Evolutionary conservation across 768 basidiomycete genomes (phyloP), one percentile per base, ranked within the genome.

Genomic region (Cystobasidium tubakii): DNA sequence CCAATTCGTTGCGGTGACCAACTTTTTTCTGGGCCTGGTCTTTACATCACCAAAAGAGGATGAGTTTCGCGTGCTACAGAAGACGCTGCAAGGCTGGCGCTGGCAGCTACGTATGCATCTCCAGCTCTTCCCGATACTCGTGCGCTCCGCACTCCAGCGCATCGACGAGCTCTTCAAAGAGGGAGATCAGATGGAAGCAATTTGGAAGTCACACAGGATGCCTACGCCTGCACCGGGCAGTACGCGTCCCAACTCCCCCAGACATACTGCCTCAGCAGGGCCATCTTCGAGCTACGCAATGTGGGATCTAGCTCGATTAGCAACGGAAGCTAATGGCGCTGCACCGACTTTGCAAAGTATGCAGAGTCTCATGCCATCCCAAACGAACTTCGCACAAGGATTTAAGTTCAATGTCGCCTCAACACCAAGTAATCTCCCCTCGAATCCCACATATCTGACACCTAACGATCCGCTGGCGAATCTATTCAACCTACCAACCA

Each of bases 91-190:
- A 36, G 27, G 31, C 27, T 71, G 53, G 46, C 46, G 53, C 4
- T 71, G 53, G 50, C 31, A 34, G 31, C 69, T 71, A 25, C 69
- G 63, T 27, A 65, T 65, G 63, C 21, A 65, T 17, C 39, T 65
- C 13, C 63, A 65, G 25, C 34, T 65, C 23, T 65, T 65, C 25
- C 43, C 63, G 2, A 23, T 13, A 12, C 39, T 65, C 15, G 43
- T 44, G 13, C 23, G 36, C 25, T 27, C 63, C 13, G 63, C 63
- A 15, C 23, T 65, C 7, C 63, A 65, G 39, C 31, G 63, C 12
- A 65, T 65, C 17, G 63, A 65, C 63, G 63, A 65, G 13, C 36
- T 65, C 13, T 44, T 65, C 23, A 65, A 65, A 25, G 63, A 65
- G 3, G 63, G 39, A 13, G 63, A 65, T 43, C 25, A 39, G 39